Percentiles rank a stretch among this genome's conserved stretches.
phyloP scores from a whole-genome alignment of 164 flowering plant genomes.

The Brasenia schreberi region DNA sequence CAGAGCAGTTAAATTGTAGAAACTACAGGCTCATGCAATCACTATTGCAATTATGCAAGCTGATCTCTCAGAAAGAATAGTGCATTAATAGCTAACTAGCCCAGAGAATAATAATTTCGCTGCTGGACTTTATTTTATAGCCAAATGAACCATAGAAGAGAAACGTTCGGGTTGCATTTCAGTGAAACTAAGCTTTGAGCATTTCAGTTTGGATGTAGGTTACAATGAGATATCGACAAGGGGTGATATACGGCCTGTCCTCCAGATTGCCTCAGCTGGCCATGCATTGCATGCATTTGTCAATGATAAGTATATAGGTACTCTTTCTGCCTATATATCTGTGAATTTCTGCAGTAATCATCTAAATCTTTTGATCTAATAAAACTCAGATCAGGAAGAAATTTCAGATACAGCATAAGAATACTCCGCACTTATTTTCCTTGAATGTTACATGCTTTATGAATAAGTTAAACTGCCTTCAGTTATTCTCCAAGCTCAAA shows the following conservation, averaged over 20 bases:
- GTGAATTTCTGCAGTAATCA: neutral
- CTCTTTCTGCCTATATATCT: neutral
- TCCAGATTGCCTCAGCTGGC: constrained; percentile 59
- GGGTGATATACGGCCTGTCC: constrained; percentile 32
- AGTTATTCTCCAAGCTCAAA: too few species aligned
- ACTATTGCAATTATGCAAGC: too few species aligned
- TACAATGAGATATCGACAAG: constrained; percentile 38
- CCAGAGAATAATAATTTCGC: too few species aligned
- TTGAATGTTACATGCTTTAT: too few species aligned
- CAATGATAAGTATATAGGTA: constrained; percentile 68
- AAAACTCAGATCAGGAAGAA: neutral
- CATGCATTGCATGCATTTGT: constrained; percentile 63
- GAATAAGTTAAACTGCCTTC: too few species aligned
- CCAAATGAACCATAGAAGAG: neutral
- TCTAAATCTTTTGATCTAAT: neutral
- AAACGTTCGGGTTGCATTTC: neutral
- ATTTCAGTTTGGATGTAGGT: constrained; percentile 35
- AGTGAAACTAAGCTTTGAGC: neutral
- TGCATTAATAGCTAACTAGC: too few species aligned
- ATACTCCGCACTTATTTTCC: too few species aligned
- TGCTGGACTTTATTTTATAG: too few species aligned
- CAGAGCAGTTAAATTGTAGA: too few species aligned
- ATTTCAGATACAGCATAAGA: neutral
- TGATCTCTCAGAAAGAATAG: too few species aligned
- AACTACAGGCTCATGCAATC: too few species aligned